Base-by-base conservation (phyloP, 768 basidiomycete species). In the Coprinopsis strossmayeri region DNA sequence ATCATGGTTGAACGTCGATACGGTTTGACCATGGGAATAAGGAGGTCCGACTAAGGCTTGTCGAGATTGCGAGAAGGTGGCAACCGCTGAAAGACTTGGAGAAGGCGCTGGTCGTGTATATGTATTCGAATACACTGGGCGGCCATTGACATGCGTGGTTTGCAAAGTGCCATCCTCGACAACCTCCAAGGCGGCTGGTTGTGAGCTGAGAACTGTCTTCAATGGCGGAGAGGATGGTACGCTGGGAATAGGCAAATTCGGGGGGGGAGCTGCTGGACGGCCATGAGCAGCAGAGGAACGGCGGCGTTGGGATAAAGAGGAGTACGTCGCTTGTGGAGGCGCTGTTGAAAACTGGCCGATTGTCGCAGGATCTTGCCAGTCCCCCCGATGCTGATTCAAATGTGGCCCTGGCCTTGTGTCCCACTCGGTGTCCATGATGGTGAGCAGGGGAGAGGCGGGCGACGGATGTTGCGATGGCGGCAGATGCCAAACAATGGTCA, bases 171-270 rank as follows among this genome's bases (percentile, higher is more conserved):
- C 53, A 3, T 55, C 49, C 41, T 62, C 56, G 37, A 59, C 51
- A 37, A 60, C 58, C 51, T 61, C 51, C 42, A 55, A 47, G 23
- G 57, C 53, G 41, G 62, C 53, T 7, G 49, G 38, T 4, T 34
- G 41, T 3, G 49, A 3, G 11, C 5, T n/a, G 9, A 55, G 49
- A 46, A 49, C 34, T 27, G 34, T 49, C 20, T 46, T 50, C 41
- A 57, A 50, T 23, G 49, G 49, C 13, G 62, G 57, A 25, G 64
- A 57, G 25, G 64, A 55, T 34, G 87, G 87, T 28, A 87, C 57
- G 56, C 70, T 80, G 43, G 87, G 87, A 50, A 89, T 88, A 42
- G 87, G 87, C 56, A 80, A 76, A 58, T 70, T 79, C 18, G 87
- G 87, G 35, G 87, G 87, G 17, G 87, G 87, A 2, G 68, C 80